Base-by-base conservation (phyloP, 2,329 filamentous ascomycete species). In the Aspergillus felis region DNA sequence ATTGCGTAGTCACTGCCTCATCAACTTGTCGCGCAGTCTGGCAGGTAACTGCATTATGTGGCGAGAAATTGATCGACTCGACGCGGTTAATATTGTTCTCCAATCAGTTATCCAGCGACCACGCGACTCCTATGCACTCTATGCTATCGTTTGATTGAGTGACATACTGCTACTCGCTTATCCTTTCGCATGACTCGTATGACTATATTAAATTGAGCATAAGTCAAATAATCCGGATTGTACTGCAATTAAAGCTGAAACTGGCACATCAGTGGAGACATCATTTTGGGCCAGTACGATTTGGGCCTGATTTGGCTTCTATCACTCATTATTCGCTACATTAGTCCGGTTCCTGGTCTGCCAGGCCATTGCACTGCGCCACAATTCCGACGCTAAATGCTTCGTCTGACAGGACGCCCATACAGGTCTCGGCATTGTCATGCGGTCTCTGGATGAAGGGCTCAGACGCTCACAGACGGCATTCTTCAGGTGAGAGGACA, bases 361-460 rank as follows among this genome's bases (percentile, higher is more conserved):
- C 51, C 56, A 48, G 56, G 54, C 38, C 27, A 57, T 44, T 17
- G n/a, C 53, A 46, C 51, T 51, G 51, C 51, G 52, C 56, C 56
- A 54, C 47, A 51, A 54, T 54, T 46, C 38, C 35, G 35, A 32
- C 51, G 51, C 51, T 42, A 57, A 54, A 44, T 20, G 14, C 12
- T 17, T n/a, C 32, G 32, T 17, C 32, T 38, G 6, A 38, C 14
- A 17, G 32, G 6, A 5, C 1, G 2, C 12, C 12, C 5, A 17
- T 35, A 17, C 7, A 17, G 12, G 5, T 17, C 32, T 38, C 14
- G 5, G 32, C 14, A 7, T 38, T 17, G 32, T 17, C 32, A 7
- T 38, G 3, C 32, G 14, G 32, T 38, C 5, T 38, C 5, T 14
- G 14, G 32, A 17, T 17, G 14, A 38, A 17, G 14, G 5, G 5